Conservation (phyloP, 106 monocot genomes). For the Dendrobium catenatum region DNA sequence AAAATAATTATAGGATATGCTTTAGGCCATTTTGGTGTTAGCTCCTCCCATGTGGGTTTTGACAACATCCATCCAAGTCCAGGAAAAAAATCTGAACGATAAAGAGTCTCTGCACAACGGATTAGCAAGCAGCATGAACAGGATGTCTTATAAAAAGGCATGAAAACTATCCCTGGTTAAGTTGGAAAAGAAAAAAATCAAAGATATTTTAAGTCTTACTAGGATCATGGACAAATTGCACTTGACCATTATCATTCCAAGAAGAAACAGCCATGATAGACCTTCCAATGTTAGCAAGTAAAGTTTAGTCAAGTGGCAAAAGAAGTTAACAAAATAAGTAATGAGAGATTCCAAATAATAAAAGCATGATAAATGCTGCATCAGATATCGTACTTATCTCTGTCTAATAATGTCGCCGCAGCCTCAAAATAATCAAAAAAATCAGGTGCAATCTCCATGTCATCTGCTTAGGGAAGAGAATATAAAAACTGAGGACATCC, state of each 20-base stretch:
- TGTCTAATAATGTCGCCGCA: constrained; percentile 59
- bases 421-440: constrained; percentile 99
- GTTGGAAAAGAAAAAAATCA: background rate
- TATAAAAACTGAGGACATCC: background rate
- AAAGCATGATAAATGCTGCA: background rate
- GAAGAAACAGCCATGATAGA: constrained; percentile 98
- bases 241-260: constrained; percentile 99
- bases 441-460: constrained; percentile 98
- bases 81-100: constrained; percentile 99
- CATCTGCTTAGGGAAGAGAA: constrained; percentile 52
- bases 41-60: constrained; percentile 83
- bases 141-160: background rate
- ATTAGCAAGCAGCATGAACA: constrained; percentile 1
- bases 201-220: constrained; percentile 26
- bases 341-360: background rate
- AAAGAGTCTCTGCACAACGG: constrained; percentile 65
- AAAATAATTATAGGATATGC: constrained; percentile 71
- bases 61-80: constrained; percentile 99
- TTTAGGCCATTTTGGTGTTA: constrained; percentile 99
- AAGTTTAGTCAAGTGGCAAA: background rate
- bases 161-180: constrained; percentile 1
- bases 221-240: constrained; percentile 88
- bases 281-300: constrained; percentile 25
- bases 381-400: constrained; percentile 62
- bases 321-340: background rate